Evolutionary conservation across 2,329 filamentous ascomycete genomes (phyloP), one percentile per base, ranked within the genome.

Genomic region (Aspergillus nomiae): DNA sequence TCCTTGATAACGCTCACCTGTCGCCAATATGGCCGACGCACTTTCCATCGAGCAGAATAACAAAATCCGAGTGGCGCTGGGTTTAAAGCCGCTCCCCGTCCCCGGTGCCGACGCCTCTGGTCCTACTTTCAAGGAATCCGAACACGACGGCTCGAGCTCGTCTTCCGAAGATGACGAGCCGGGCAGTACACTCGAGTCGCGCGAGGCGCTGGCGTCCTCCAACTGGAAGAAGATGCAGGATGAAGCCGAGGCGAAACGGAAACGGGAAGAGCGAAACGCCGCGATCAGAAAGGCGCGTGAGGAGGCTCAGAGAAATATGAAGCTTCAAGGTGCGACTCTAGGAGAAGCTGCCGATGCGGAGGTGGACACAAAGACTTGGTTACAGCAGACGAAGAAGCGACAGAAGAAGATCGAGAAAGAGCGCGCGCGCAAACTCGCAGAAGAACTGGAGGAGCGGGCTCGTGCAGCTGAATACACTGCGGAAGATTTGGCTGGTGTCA

Each of bases 11-110:
- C 45, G 28, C 14, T 24, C 26, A 34, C 46, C 30, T 59, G 54
- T 60, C 64, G 62, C 63, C 70, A 78, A 65, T 36, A 83, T 83
- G 81, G 75, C 82, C 64, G 81, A 83, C 74, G 76, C 88, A 71
- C 87, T 92, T 51, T 90, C 91, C 32, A 94, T 98, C 74, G 92
- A 96, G 79, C 93, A 97, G 84, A 92, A 92, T 69, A 98, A 98
- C 82, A 91, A 94, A 75, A 90, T 97, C 73, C 92, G 94, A 72
- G 85, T 90, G 71, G 92, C 92, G 56, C 88, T 97, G 81, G 94
- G 94, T 74, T 88, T 97, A 83, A 92, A 94, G 75, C 94, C 93
- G 30, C 82, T 98, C 73, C 92, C 93, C 28, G 91, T 96, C 12
- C 91, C 94, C 30, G 92, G 92, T 68, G 78, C 81, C 59, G 77